phyloP scores from a whole-genome alignment of 108 stramenopile genomes.

The Nitzschia sp. region DNA sequence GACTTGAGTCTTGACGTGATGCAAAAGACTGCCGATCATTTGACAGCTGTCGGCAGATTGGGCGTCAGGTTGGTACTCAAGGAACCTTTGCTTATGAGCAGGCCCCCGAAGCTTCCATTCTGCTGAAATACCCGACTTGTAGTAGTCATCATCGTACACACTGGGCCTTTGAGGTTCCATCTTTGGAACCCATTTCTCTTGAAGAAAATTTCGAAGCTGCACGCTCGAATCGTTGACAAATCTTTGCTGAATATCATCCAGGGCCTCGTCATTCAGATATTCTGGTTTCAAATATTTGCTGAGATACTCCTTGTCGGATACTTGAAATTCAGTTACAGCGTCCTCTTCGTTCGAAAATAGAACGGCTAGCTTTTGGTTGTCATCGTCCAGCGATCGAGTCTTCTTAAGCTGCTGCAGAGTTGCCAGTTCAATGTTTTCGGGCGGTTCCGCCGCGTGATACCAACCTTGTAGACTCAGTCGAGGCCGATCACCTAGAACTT shows the following conservation, averaged over 20 bases:
- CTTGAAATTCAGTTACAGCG: conserved; percentile 30
- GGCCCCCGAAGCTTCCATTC: conserved; percentile 91
- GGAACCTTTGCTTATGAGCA: conserved; percentile 92
- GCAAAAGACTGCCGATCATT: conserved; percentile 40
- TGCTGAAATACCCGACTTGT: conserved; percentile 55
- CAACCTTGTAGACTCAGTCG: conserved; percentile 90
- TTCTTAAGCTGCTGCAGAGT: conserved; percentile 77
- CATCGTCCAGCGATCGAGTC: conserved; percentile 35
- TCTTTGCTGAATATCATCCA: conserved; percentile 65
- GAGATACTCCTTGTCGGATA: conserved; percentile 62
- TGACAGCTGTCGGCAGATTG: conserved; percentile 9
- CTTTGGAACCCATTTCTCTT: conserved; percentile 48
- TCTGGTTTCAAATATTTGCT: conserved; percentile 61
- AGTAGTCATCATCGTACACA: conserved; percentile 48
- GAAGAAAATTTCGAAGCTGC: conserved; percentile 78
- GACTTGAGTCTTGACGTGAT: conserved; percentile 47
- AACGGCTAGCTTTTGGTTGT: not conserved
- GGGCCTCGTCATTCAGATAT: conserved; percentile 58
- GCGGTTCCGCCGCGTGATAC: conserved; percentile 75
- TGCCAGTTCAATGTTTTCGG: conserved; percentile 61
- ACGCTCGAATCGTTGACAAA: conserved; percentile 87
- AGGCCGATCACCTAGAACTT: conserved; percentile 92
- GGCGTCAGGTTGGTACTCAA: conserved; percentile 49
- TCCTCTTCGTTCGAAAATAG: conserved; percentile 1
- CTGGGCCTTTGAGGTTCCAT: conserved; percentile 35